These are phyloP conservation scores for Suillus occidentalis DNA, from an alignment of 768 basidiomycete genomes.

Conservation along the genomic window DNA sequence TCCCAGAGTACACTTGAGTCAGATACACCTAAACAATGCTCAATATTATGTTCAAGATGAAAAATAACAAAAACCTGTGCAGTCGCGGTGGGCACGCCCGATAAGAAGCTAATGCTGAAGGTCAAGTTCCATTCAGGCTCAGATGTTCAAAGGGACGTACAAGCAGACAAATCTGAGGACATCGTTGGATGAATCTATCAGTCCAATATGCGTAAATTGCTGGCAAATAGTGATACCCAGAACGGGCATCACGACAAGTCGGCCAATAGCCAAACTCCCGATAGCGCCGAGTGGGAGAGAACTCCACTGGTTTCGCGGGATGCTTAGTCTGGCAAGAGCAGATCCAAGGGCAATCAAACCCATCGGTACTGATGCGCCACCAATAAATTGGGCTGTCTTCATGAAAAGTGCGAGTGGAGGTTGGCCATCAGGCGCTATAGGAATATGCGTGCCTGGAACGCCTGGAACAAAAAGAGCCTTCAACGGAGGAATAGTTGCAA, in stretches of 20 bases:
- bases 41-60: not conserved
- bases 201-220: constrained; percentile 44
- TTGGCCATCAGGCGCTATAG: constrained; percentile 60
- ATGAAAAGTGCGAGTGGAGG: constrained; percentile 65
- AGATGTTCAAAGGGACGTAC: constrained; percentile 38
- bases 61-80: constrained; percentile 43
- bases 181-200: constrained; percentile 53
- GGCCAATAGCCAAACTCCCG: constrained; percentile 48
- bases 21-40: constrained; percentile 47
- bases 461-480: constrained; percentile 58
- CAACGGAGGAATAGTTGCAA: constrained; percentile 54
- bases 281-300: constrained; percentile 54
- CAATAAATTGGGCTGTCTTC: constrained; percentile 58
- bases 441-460: constrained; percentile 44
- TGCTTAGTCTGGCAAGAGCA: constrained; percentile 55
- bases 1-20: constrained; percentile 67
- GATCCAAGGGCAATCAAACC: constrained; percentile 64
- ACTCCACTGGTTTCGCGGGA: constrained; percentile 49
- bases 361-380: constrained; percentile 62
- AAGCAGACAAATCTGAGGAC: constrained; percentile 69
- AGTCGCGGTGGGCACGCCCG: constrained; percentile 62
- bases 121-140: not conserved
- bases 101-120: constrained; percentile 45
- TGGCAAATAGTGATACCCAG: constrained; percentile 59
- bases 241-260: constrained; percentile 57